A percentile compares a stretch with the other conserved stretches of the same genome.
These are phyloP conservation scores for Apiospora rasikravindrae DNA, from an alignment of 2,329 filamentous ascomycete species.

Conservation along the genomic window DNA sequence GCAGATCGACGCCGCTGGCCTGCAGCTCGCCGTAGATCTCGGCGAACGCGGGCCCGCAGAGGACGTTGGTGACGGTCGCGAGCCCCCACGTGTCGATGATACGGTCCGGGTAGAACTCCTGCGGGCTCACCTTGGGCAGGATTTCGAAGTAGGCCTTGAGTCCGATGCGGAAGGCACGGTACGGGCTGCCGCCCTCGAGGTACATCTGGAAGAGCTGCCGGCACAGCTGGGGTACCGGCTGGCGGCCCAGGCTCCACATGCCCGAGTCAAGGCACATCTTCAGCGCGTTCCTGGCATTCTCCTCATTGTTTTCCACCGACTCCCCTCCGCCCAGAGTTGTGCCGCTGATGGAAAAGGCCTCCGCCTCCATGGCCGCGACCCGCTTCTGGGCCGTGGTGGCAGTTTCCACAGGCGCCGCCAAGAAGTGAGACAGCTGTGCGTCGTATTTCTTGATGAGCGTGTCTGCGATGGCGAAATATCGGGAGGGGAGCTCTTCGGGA, in stretches of 20 bases:
- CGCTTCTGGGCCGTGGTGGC: conserved; percentile 26
- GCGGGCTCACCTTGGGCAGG: conserved; percentile 28
- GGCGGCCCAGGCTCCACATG: conserved; percentile 33
- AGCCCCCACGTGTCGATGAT: conserved; percentile 32
- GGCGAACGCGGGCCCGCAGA: conserved; percentile 29
- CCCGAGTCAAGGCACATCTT: conserved; percentile 34
- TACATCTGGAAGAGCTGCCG: conserved; percentile 32
- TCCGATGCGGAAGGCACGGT: conserved; percentile 33
- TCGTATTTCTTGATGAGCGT: conserved; percentile 26
- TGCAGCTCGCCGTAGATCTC: conserved; percentile 32
- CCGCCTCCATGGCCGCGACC: conserved; percentile 32
- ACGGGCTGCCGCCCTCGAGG: conserved; percentile 29
- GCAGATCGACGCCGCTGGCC: conserved; percentile 31
- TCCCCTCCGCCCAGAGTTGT: conserved; percentile 19
- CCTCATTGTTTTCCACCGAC: conserved; percentile 23
- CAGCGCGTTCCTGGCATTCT: conserved; percentile 30
- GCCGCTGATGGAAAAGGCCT: conserved; percentile 30
- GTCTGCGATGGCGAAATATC: conserved; percentile 30
- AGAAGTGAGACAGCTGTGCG: conserved; percentile 24
- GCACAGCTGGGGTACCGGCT: conserved; percentile 33
- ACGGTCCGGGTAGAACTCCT: conserved; percentile 32
- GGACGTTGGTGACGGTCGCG: conserved; percentile 33
- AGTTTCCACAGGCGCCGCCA: conserved; percentile 22
- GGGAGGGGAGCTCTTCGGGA: conserved; percentile 28
- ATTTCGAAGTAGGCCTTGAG: conserved; percentile 35